Evolutionary conservation across 495 filamentous ascomycete species (phyloP), one percentile per base, ranked within the genome.

Genomic region (Xanthoparmelia taractica): DNA sequence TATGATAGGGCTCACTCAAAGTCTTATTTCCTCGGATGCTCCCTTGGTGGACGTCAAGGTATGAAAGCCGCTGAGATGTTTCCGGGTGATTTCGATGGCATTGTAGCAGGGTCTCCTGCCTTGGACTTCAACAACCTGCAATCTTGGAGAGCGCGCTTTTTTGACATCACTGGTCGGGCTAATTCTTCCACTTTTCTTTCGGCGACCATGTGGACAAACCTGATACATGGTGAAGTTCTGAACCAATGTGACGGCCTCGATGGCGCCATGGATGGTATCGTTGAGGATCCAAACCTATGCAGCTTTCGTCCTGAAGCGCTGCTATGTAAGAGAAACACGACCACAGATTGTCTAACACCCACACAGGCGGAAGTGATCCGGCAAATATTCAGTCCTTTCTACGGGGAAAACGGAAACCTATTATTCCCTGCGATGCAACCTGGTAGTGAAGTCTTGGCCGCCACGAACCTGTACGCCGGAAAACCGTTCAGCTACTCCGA

Each of bases 191-290:
- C 77, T 20, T 84, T 82, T 58, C 80, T 90, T 7, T 70, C 79
- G 4, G 62, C 79, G 37, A 68, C 73, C 0, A 71, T 81, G 25
- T 84, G 86, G 70, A 69, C 73, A 0, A 69, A 77, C 8, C 37
- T 65, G 34, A 80, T 87, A 40, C 80, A 78, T 17, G 72, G 78
- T 0, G 85, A 87, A 65, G 78, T 88, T 31, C 40, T 88, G 13
- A 76, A 77, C 0, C 86, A 90, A 66, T 91, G 87, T 63, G 87
- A 91, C 67, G 65, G 59, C 7, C 72, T 82, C 25, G 88, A 90
- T 69, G 87, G 87, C 2, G 74, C 82, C 0, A 70, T 75, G 8
- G 87, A 90, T 66, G 82, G 79, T 36, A 85, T 90, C 68, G 84
- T 91, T 65, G 84, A 83, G 65, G 74, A 80, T 56, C 84, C 87